Base-by-base conservation (phyloP, 139 green algal genomes). In the Desmodesmus armatus region DNA sequence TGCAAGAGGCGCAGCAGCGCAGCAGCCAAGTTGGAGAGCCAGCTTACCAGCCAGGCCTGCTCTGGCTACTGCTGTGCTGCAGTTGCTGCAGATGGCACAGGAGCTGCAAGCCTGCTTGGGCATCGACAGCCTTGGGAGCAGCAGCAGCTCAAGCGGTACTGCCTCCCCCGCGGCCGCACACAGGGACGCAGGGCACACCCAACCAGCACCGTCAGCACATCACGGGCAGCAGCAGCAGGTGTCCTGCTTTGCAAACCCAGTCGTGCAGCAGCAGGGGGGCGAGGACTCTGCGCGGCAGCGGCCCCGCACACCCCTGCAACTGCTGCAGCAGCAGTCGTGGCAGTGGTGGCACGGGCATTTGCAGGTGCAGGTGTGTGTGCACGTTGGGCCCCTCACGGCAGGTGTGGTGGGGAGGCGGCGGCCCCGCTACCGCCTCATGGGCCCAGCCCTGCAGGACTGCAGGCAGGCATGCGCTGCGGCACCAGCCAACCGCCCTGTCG, bases 361-460 rank as follows among this genome's bases (percentile, higher is more conserved):
- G 69, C 33, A 70, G 33, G 69, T 86, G 69, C 67, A 39, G 29
- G 19, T 80, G 17, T 69, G 53, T 11, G 44, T 86, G 53, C 80
- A 86, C 41, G 35, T 80, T 35, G 80, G 80, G 9, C 39, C 39
- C 25, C 40, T 86, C 35, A 49, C 80, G 55, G 80, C 80, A 13
- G 80, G 43, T 25, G 70, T 86, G 11, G 49, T 86, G 39, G 80
- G 80, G 25, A 63, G 51, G 5, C 53, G 80, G 0, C 35, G 80
- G 7, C 80, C 80, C 19, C 27, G 80, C n/a, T 79, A 86, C 39
- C 35, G 80, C 13, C 47, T 86, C 15, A n/a, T 86, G 27, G 80
- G 80, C 35, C 69, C 37, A 21, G 80, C 69, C 3, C 37, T 86
- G 33, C 69, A 80, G 23, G 4, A 41, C 15, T 49, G 65, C 11